These are phyloP conservation scores for Eimeria necatrix DNA, from an alignment of 169 alveolate genomes.

Conservation along the genomic window DNA sequence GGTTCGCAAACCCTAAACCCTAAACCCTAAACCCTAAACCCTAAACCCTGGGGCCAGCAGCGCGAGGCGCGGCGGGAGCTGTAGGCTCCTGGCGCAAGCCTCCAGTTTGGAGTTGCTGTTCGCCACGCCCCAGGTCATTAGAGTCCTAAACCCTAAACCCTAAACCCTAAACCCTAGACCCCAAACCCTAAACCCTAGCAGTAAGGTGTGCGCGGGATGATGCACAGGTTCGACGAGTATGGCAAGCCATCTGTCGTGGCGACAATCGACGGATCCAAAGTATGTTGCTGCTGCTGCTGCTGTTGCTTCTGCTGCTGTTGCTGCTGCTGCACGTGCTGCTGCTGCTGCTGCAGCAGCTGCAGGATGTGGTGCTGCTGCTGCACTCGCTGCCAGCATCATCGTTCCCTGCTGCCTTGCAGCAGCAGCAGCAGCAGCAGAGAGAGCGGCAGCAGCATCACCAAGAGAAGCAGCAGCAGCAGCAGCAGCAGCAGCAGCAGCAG, in stretches of 20 bases:
- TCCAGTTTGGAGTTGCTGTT: too few relatives aligned
- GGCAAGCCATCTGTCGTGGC: slow-evolving; percentile 23
- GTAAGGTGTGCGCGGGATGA: background rate
- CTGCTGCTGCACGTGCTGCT: background rate
- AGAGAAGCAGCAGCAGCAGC: too few relatives aligned
- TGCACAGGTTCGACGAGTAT: slow-evolving; percentile 7
- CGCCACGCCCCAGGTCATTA: too few relatives aligned
- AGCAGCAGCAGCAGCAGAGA: too few relatives aligned
- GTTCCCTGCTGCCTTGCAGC: background rate
- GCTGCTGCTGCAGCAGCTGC: background rate
- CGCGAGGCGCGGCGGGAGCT: background rate
- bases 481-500: too few relatives aligned
- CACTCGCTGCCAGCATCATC: background rate
- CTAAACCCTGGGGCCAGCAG: background rate
- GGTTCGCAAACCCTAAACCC: slow-evolving; percentile 32
- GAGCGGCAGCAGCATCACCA: too few relatives aligned
- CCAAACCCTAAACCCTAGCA: background rate
- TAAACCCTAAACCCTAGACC: background rate
- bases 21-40: background rate
- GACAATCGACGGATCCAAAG: slow-evolving; percentile 6
- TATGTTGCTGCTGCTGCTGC: background rate
- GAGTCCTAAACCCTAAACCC: background rate
- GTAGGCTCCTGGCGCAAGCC: too few relatives aligned
- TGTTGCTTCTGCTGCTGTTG: slow-evolving; percentile 1
- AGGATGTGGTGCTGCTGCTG: background rate